Evolutionary conservation across 805 yeast species (phyloP).

Genomic region (Candida germanica): DNA sequence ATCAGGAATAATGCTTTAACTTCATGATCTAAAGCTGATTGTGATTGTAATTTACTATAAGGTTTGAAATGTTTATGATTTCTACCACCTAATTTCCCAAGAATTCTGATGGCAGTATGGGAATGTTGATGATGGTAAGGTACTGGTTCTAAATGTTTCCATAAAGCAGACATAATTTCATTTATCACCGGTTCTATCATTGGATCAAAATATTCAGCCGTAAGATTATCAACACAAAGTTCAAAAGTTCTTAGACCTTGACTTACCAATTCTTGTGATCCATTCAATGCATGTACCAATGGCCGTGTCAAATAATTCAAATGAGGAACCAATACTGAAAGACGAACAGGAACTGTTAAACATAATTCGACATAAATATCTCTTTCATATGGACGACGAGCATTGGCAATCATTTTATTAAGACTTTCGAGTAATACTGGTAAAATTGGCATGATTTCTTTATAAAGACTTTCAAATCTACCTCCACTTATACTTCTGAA

Average conservation of each 20-base stretch:
- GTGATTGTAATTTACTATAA: conserved; percentile 59
- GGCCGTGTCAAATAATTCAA: conserved; percentile 87
- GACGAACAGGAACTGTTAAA: conserved; percentile 90
- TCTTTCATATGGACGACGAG: conserved; percentile 84
- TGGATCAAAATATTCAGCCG: conserved; percentile 96
- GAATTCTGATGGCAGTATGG: conserved; percentile 86
- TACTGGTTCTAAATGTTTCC: conserved; percentile 86
- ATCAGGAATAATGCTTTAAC: conserved; percentile 65
- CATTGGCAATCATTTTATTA: conserved; percentile 76
- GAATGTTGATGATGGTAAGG: conserved; percentile 95
- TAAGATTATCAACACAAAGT: conserved; percentile 90
- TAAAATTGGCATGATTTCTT: conserved; percentile 86
- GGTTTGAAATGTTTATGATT: conserved; percentile 82
- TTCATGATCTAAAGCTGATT: conserved; percentile 61
- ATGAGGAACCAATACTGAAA: conserved; percentile 92
- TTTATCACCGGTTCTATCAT: conserved; percentile 94
- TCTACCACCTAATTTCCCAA: conserved; percentile 96
- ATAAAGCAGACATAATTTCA: conserved; percentile 89
- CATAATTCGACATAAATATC: conserved; percentile 95
- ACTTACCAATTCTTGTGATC: conserved; percentile 84
- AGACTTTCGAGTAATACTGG: conserved; percentile 84
- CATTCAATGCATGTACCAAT: conserved; percentile 83
- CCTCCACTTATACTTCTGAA: conserved; percentile 98
- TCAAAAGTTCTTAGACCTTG: conserved; percentile 95
- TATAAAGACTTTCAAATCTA: conserved; percentile 86